A percentile compares a stretch with the other conserved stretches of the same genome.
phyloP scores from a whole-genome alignment of 2,329 filamentous ascomycete species.

The Ophiocordyceps unilateralis region DNA sequence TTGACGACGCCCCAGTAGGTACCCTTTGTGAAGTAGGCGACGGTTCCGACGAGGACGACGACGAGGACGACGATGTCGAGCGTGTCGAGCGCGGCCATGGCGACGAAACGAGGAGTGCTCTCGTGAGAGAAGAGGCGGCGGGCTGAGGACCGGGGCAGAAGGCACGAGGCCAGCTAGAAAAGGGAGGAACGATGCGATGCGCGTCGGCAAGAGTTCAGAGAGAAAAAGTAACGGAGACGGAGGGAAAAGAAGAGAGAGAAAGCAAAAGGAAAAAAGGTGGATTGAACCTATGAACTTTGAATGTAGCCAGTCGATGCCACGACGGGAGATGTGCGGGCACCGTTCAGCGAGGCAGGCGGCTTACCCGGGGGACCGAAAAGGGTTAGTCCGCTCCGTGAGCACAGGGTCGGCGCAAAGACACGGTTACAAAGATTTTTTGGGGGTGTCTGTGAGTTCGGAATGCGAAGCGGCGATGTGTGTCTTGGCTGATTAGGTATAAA shows the following conservation, averaged over 20 bases:
- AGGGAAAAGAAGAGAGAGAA: not conserved
- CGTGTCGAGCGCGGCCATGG: conserved; percentile 91
- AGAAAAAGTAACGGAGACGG: not conserved
- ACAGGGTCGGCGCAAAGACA: not conserved
- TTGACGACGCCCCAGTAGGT: conserved; percentile 80
- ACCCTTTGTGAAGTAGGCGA: conserved; percentile 96
- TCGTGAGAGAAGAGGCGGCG: not conserved
- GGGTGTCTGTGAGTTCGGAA: not conserved
- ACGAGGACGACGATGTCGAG: conserved; percentile 86
- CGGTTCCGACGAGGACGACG: conserved; percentile 66
- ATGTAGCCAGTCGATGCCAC: too few relatives aligned
- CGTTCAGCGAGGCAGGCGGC: not conserved
- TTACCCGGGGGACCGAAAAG: not conserved
- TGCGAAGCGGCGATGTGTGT: too few relatives aligned
- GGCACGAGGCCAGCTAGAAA: not conserved
- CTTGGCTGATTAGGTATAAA: too few relatives aligned
- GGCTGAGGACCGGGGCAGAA: not conserved
- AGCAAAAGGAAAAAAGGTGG: not conserved
- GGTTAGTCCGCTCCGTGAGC: not conserved
- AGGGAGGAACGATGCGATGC: not conserved
- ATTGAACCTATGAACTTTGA: too few relatives aligned
- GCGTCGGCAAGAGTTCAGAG: not conserved
- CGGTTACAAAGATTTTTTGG: not conserved
- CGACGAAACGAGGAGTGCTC: conserved; percentile 8
- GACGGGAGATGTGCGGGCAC: not conserved